Percentiles rank a stretch among this genome's conserved stretches.
These are phyloP conservation scores for Colletotrichum sp. DNA, from an alignment of 2,329 filamentous ascomycete species.

Conservation along the genomic window DNA sequence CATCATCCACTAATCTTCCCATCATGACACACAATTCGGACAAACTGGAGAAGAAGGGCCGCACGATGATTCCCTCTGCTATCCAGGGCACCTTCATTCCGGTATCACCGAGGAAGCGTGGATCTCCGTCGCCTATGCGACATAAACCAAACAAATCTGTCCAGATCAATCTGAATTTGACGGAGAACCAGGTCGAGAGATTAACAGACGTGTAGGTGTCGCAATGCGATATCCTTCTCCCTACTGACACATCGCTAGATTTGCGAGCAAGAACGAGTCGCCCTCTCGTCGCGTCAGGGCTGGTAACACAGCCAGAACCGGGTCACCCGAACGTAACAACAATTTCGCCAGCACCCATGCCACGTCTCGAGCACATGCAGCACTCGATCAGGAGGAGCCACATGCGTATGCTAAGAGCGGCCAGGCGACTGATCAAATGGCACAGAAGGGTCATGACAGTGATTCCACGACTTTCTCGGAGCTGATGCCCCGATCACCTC, in stretches of 20 bases:
- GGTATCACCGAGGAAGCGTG: conserved; percentile 35
- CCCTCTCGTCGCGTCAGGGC: conserved; percentile 27
- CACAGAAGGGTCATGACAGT: background rate
- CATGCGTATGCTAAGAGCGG: background rate
- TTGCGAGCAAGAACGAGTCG: conserved; percentile 34
- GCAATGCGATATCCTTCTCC: background rate
- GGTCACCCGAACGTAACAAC: conserved; percentile 24
- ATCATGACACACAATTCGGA: conserved; percentile 4
- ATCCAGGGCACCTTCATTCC: conserved; percentile 44
- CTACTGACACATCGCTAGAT: conserved; percentile 29
- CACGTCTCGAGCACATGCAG: background rate
- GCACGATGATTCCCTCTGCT: conserved; percentile 18
- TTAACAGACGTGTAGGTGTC: conserved; percentile 48
- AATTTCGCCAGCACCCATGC: background rate
- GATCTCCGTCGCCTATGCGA: conserved; percentile 40
- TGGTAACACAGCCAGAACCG: conserved; percentile 22
- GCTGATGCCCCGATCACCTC: conserved; percentile 3
- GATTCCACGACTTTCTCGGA: conserved; percentile 18
- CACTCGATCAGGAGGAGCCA: background rate
- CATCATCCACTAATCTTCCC: background rate
- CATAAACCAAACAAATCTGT: conserved; percentile 41
- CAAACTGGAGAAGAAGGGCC: conserved; percentile 4
- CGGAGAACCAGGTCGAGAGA: conserved; percentile 53
- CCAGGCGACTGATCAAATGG: background rate
- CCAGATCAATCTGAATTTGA: conserved; percentile 53